Percentiles rank a stretch among this genome's conserved stretches.
These are phyloP conservation scores for Trichosporon faecale DNA, from an alignment of 1,284 basidiomycete species.

Conservation along the genomic window DNA sequence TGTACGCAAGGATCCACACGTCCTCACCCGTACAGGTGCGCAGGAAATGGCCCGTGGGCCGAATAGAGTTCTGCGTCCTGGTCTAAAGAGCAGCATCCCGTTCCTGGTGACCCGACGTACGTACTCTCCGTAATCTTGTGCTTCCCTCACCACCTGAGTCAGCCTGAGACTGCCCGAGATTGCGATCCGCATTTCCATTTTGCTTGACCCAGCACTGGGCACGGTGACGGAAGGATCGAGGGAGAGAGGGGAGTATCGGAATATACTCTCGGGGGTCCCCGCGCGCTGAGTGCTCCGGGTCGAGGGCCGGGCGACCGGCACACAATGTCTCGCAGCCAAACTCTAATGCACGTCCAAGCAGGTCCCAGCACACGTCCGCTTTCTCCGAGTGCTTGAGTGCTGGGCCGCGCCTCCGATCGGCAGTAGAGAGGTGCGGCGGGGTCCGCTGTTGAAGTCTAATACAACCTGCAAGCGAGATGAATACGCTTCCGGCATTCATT, in stretches of 20 bases:
- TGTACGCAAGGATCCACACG: too few relatives aligned
- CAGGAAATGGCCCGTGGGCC: too few relatives aligned
- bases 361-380: too few relatives aligned
- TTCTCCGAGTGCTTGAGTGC: not conserved
- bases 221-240: not conserved
- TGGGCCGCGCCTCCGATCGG: too few relatives aligned
- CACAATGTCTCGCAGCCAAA: not conserved
- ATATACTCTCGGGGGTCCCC: not conserved
- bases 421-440: not conserved
- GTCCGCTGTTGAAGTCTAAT: not conserved
- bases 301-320: not conserved
- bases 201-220: not conserved
- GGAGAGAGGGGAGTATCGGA: not conserved
- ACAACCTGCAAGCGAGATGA: too few relatives aligned
- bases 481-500: too few relatives aligned
- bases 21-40: too few relatives aligned
- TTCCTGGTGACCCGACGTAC: not conserved
- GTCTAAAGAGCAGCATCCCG: not conserved
- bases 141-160: not conserved
- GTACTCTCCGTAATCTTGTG: not conserved
- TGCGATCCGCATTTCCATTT: not conserved
- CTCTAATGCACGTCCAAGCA: not conserved
- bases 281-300: too few relatives aligned
- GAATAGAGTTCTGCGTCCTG: not conserved
- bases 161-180: too few relatives aligned